phyloP scores from a whole-genome alignment of 2,329 filamentous ascomycete genomes.

The Aspergillus nomiae region DNA sequence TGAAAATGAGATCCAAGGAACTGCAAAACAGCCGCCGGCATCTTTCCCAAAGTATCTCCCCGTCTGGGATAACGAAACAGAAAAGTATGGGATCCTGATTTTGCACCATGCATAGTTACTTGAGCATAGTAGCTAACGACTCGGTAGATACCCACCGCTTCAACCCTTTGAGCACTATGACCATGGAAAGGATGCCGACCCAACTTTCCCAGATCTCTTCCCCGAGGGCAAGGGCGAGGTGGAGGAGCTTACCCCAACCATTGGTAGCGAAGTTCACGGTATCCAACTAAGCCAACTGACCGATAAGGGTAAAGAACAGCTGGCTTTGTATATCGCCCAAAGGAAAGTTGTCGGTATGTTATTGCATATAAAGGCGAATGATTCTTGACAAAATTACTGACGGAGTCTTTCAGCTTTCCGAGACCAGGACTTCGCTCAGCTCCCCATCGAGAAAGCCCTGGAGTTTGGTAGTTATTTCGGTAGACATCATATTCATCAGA shows the following conservation, averaged over 20 bases:
- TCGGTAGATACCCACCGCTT: conserved; percentile 59
- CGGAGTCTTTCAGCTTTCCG: conserved; percentile 60
- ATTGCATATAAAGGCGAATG: not conserved
- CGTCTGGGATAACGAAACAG: conserved; percentile 64
- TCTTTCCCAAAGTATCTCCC: conserved; percentile 74
- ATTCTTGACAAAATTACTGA: not conserved
- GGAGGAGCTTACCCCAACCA: conserved; percentile 69
- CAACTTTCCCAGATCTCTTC: conserved; percentile 68
- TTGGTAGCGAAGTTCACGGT: conserved; percentile 71
- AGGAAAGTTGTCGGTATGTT: conserved; percentile 66
- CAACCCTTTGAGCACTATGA: conserved; percentile 72
- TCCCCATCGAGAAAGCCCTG: conserved; percentile 70
- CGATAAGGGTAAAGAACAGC: conserved; percentile 71
- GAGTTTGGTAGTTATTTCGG: conserved; percentile 76
- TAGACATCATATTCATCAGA: conserved; percentile 78
- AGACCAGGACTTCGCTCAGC: conserved; percentile 70
- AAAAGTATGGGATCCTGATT: conserved; percentile 25
- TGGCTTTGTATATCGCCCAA: conserved; percentile 57
- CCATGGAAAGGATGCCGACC: conserved; percentile 74
- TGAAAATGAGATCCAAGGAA: conserved; percentile 57
- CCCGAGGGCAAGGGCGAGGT: conserved; percentile 47
- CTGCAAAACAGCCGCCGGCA: conserved; percentile 55
- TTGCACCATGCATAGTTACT: not conserved
- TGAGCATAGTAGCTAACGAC: conserved; percentile 1
- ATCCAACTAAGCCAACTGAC: conserved; percentile 71